Evolutionary conservation across 2,329 filamentous ascomycete genomes (phyloP).

Genomic region (Ciborinia camelliae): DNA sequence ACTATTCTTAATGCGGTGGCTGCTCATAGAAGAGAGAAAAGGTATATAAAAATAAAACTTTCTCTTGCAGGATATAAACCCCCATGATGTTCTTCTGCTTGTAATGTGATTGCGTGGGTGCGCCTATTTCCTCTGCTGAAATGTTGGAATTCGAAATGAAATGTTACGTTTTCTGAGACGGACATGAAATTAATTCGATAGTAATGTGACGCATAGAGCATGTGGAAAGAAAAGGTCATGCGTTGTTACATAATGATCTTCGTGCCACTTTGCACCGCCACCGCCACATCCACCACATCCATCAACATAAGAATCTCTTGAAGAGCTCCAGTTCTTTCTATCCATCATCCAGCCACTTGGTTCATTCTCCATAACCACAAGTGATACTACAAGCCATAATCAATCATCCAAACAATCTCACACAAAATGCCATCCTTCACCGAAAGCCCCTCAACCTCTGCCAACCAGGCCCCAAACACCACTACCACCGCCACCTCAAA

Average conservation of each 20-base stretch:
- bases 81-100: not conserved
- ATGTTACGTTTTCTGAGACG: too few species aligned
- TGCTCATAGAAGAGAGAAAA: too few species aligned
- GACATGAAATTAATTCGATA: too few species aligned
- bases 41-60: too few species aligned
- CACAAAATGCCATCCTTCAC: conserved; percentile 18
- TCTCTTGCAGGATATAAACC: not conserved
- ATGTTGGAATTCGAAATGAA: too few species aligned
- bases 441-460: conserved; percentile 5
- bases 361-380: not conserved
- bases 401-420: not conserved
- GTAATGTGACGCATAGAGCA: too few species aligned
- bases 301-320: conserved; percentile 3
- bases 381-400: not conserved
- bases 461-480: not conserved
- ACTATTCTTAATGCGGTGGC: too few species aligned
- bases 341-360: not conserved
- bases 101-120: too few species aligned
- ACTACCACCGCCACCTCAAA: not conserved
- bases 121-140: too few species aligned
- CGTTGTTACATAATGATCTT: not conserved
- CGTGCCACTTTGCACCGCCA: conserved; percentile 5
- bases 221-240: not conserved
- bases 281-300: not conserved
- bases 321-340: not conserved